Evolutionary conservation across 305 asterid genomes (phyloP).

Genomic region (Striga hermonthica): DNA sequence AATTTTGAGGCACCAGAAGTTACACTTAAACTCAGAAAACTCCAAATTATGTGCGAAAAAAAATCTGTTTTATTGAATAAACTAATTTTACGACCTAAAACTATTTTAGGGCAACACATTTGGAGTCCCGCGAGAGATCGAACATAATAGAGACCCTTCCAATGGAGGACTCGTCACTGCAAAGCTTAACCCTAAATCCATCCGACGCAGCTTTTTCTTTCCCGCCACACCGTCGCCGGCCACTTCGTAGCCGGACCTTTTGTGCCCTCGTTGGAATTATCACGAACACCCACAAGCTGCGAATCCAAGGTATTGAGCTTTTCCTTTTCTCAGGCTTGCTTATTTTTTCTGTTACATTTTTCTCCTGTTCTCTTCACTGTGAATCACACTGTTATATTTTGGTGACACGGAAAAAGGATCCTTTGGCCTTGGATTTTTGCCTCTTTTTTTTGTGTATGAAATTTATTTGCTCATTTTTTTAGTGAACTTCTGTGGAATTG

Average conservation of each 20-base stretch:
- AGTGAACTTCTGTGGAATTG: background rate
- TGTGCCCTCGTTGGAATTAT: slow-evolving; percentile 38
- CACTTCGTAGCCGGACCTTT: slow-evolving; percentile 59
- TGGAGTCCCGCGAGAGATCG: too few species aligned
- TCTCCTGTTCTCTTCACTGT: too few species aligned
- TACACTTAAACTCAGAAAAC: too few species aligned
- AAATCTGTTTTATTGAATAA: too few species aligned
- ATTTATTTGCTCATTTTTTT: slow-evolving; percentile 3
- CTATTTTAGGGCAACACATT: too few species aligned
- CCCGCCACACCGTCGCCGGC: slow-evolving; percentile 52
- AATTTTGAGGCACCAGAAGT: too few species aligned
- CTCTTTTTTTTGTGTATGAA: background rate
- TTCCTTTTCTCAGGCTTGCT: background rate
- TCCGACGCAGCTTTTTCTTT: slow-evolving; percentile 28
- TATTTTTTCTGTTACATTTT: background rate
- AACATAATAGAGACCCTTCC: background rate
- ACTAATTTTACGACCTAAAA: too few species aligned
- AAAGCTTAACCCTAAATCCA: slow-evolving; percentile 34
- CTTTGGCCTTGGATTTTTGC: slow-evolving; percentile 9
- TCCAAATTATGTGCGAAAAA: too few species aligned
- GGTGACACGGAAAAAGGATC: too few species aligned
- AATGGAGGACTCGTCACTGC: slow-evolving; percentile 42
- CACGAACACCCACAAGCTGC: slow-evolving; percentile 23
- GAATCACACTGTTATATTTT: too few species aligned
- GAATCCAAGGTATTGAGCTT: slow-evolving; percentile 39